These are phyloP conservation scores for Diversispora eburnea DNA, from an alignment of 192 early-diverging fungal genomes.

Conservation along the genomic window DNA sequence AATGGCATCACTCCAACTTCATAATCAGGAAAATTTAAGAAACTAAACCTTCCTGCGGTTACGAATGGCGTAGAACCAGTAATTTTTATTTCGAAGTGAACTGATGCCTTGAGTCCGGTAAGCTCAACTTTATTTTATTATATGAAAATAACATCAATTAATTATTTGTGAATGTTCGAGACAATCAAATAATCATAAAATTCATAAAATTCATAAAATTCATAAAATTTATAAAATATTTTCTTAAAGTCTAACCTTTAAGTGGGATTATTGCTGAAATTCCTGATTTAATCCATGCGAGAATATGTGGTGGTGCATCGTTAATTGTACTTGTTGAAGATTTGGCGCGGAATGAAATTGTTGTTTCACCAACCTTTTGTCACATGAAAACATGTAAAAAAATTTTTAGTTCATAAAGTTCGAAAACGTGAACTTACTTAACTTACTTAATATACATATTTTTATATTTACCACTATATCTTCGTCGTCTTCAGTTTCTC, in stretches of 20 bases:
- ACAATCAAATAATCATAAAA: no score
- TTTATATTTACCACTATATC: slow-evolving; percentile 4
- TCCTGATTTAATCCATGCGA: slow-evolving; percentile 25
- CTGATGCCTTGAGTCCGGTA: background rate
- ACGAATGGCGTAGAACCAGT: slow-evolving; percentile 21
- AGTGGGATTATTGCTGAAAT: slow-evolving; percentile 11
- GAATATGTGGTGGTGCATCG: slow-evolving; percentile 13
- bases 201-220: no score
- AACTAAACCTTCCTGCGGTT: slow-evolving; percentile 16
- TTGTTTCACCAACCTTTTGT: slow-evolving; percentile 15
- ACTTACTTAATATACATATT: no score
- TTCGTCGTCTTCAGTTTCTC: slow-evolving; percentile 5
- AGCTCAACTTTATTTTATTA: slow-evolving; percentile 8
- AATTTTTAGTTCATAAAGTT: background rate
- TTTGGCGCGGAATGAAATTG: slow-evolving; percentile 4
- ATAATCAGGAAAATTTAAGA: background rate
- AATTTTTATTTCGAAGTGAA: slow-evolving; percentile 18
- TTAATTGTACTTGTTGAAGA: background rate
- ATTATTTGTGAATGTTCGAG: no score
- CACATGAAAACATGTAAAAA: background rate
- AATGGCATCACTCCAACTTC: slow-evolving; percentile 10
- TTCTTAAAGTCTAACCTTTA: no score
- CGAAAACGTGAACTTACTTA: background rate
- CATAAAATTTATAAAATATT: no score
- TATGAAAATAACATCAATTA: background rate